phyloP scores from a whole-genome alignment of 2,329 filamentous ascomycete genomes.

The Phyllosticta citrichinensis region DNA sequence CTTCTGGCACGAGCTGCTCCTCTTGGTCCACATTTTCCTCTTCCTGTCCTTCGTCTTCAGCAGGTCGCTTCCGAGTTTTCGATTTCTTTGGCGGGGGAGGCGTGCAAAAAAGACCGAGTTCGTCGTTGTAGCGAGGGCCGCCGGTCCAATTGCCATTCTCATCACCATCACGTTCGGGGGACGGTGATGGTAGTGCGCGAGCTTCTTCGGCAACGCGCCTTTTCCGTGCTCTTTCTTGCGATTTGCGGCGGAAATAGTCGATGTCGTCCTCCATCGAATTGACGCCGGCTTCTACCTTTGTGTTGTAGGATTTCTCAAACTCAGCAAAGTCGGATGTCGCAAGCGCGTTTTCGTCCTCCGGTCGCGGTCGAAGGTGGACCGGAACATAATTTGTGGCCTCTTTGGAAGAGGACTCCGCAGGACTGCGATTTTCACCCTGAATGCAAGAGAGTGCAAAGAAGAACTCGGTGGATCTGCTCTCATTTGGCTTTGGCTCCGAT shows the following conservation, averaged over 20 bases:
- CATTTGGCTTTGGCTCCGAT: no score
- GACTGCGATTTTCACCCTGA: no score
- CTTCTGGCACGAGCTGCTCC: neutral
- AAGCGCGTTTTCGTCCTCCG: neutral
- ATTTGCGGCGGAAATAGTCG: constrained; percentile 9
- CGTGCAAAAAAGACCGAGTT: neutral
- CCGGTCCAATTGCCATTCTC: neutral
- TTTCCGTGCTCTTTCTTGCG: neutral
- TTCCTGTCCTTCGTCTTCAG: neutral
- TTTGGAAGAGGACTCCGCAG: no score
- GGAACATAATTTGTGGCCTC: no score
- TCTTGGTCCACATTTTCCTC: neutral
- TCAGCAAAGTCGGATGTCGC: neutral
- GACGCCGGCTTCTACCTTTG: neutral
- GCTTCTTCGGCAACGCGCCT: constrained; percentile 11
- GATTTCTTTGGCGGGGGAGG: neutral
- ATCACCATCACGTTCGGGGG: neutral
- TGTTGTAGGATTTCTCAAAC: neutral
- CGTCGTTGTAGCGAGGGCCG: neutral
- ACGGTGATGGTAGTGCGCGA: neutral
- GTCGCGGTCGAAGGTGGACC: no score
- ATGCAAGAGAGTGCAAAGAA: no score
- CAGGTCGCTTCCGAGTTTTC: neutral
- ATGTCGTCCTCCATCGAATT: constrained; percentile 7
- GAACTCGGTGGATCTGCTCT: no score